phyloP scores from a whole-genome alignment of 495 filamentous ascomycete genomes.

The Cairneyella variabilis region DNA sequence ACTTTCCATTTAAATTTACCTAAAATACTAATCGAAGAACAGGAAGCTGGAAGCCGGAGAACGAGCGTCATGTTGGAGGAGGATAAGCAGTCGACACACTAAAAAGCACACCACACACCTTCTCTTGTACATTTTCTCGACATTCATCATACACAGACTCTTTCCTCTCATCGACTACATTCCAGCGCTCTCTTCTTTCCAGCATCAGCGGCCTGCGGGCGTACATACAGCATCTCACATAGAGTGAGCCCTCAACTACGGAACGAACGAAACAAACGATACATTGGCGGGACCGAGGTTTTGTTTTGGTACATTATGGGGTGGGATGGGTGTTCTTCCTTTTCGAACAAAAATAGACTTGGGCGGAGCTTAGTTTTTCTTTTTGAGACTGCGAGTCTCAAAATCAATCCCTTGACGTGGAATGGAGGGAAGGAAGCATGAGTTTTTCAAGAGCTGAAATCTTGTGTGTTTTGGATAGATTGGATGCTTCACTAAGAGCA shows the following conservation, averaged over 20 bases:
- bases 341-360: slow-evolving; percentile 10
- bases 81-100: background rate
- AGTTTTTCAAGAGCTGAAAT: slow-evolving; percentile 25
- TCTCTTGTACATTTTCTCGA: slow-evolving; percentile 7
- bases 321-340: background rate
- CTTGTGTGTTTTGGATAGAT: slow-evolving; percentile 19
- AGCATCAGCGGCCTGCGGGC: slow-evolving; percentile 1
- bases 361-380: slow-evolving; percentile 1
- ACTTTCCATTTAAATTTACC: background rate
- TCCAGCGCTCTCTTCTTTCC: background rate
- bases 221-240: too few relatives aligned
- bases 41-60: slow-evolving; percentile 81
- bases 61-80: slow-evolving; percentile 55
- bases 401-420: too few relatives aligned
- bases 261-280: too few relatives aligned
- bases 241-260: too few relatives aligned
- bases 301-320: background rate
- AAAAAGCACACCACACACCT: background rate
- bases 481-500: too few relatives aligned
- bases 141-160: background rate
- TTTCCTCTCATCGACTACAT: background rate
- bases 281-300: background rate
- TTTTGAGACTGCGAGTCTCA: too few relatives aligned
- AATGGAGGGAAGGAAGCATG: slow-evolving; percentile 6
- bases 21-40: slow-evolving; percentile 7